Evolutionary conservation across 192 early-diverging fungal species (phyloP).

Genomic region (Ramicandelaber brevisporus): DNA sequence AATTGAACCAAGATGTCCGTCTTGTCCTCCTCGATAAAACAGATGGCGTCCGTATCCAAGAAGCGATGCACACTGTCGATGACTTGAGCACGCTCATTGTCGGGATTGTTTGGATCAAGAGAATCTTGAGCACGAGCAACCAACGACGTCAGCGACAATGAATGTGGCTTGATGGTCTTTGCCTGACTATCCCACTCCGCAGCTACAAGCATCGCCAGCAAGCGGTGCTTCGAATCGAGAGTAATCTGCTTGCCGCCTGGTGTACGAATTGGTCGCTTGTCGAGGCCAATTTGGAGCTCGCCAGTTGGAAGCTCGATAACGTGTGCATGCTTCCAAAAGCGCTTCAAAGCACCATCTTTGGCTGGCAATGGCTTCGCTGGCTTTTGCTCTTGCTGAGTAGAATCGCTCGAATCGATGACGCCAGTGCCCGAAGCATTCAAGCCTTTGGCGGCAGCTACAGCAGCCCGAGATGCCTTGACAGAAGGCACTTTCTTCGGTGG

Average conservation of each 20-base stretch:
- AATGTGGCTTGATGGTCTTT: conserved; percentile 48
- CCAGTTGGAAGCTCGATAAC: no score
- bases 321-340: no score
- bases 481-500: no score
- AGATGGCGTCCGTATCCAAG: conserved; percentile 71
- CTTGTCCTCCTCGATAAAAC: conserved; percentile 58
- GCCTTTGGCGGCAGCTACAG: no score
- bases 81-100: conserved; percentile 30
- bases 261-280: conserved; percentile 58
- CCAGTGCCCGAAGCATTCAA: no score
- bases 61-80: conserved; percentile 54
- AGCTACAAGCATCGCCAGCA: conserved; percentile 60
- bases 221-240: conserved; percentile 22
- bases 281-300: conserved; percentile 30
- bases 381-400: no score
- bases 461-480: no score
- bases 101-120: conserved; percentile 40
- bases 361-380: no score
- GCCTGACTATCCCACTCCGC: conserved; percentile 87
- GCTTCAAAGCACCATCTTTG: no score
- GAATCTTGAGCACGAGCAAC: conserved; percentile 64
- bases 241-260: conserved; percentile 43
- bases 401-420: no score
- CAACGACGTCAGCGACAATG: conserved; percentile 83
- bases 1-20: conserved; percentile 49